phyloP scores from a whole-genome alignment of 2,329 filamentous ascomycete genomes.

The Colletotrichum cuscutae region DNA sequence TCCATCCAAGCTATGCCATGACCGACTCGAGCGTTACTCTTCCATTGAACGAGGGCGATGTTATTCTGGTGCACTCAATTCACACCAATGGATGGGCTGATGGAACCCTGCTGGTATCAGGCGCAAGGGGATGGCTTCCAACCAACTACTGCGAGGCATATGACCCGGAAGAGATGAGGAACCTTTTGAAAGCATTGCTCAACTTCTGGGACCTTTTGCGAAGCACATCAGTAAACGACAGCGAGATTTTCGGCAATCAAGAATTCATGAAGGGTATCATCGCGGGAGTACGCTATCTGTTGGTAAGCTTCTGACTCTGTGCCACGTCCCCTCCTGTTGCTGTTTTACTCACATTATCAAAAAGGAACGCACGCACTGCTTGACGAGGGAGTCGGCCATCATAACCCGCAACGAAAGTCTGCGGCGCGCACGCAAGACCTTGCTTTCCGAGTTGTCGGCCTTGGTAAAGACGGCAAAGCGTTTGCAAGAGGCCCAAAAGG shows the following conservation, averaged over 20 bases:
- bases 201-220: slow-evolving; percentile 93
- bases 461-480: slow-evolving; percentile 90
- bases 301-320: slow-evolving; percentile 69
- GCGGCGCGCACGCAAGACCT: slow-evolving; percentile 83
- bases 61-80: slow-evolving; percentile 94
- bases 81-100: slow-evolving; percentile 99
- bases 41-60: slow-evolving; percentile 88
- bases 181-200: slow-evolving; percentile 84
- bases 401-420: slow-evolving; percentile 81
- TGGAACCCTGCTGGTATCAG: slow-evolving; percentile 87
- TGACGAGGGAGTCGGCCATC: slow-evolving; percentile 82
- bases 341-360: background rate
- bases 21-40: slow-evolving; percentile 90
- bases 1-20: slow-evolving; percentile 81
- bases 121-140: slow-evolving; percentile 92
- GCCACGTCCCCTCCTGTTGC: no score
- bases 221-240: slow-evolving; percentile 79
- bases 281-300: slow-evolving; percentile 87
- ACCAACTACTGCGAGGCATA: slow-evolving; percentile 99
- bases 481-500: slow-evolving; percentile 78
- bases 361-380: slow-evolving; percentile 87
- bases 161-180: slow-evolving; percentile 87
- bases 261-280: slow-evolving; percentile 96
- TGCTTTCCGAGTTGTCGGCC: slow-evolving; percentile 89
- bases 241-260: slow-evolving; percentile 85